Base-by-base conservation (phyloP, 2,329 filamentous ascomycete species). In the Colletotrichum sansevieriae region DNA sequence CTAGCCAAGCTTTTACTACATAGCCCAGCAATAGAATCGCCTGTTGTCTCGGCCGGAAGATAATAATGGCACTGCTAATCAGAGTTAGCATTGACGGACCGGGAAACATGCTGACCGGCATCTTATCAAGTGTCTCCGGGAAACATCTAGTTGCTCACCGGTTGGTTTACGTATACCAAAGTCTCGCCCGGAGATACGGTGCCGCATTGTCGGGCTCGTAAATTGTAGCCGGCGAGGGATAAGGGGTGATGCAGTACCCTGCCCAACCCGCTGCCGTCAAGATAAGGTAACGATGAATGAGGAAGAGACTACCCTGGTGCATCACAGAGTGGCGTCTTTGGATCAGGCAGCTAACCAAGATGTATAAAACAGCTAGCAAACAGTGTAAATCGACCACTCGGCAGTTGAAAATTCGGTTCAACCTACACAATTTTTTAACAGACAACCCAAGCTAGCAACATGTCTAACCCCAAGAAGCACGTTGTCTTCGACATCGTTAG, bases 401-500 rank as follows among this genome's bases (percentile, higher is more conserved):
- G 47, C 5, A 51, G 20, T 15, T 10, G 1, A 13, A 51, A 8
- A 51, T 10, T 29, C 25, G 25, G 4, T 29, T 29, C 25, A 29
- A 29, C 7, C 7, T 29, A 1, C 25, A 29, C 25, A 7, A 8
- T 29, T 29, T 4, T 29, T 4, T 7, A 29, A 8, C 5, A 29
- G 25, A 56, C 35, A 29, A 6, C 29, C n/a, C 2, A 33, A 46
- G 6, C 15, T 35, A 35, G n/a, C 39, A 43, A 1, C 6, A 63
- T 68, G 59, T 68, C 59, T 4, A 18, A 46, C 56, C 63, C 56
- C 18, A 62, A 18, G 12, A 84, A 84, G 62, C 79, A 85, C 69
- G 78, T 84, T 65, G 82, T 85, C 35, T 85, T 85, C 71, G 83
- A 85, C 73, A 80, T 88, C 2, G 85, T 88, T 51, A 84, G 84